Percentiles rank a stretch among this genome's conserved stretches.
phyloP scores from a whole-genome alignment of 208 protist species.

The Leishmania turanica region DNA sequence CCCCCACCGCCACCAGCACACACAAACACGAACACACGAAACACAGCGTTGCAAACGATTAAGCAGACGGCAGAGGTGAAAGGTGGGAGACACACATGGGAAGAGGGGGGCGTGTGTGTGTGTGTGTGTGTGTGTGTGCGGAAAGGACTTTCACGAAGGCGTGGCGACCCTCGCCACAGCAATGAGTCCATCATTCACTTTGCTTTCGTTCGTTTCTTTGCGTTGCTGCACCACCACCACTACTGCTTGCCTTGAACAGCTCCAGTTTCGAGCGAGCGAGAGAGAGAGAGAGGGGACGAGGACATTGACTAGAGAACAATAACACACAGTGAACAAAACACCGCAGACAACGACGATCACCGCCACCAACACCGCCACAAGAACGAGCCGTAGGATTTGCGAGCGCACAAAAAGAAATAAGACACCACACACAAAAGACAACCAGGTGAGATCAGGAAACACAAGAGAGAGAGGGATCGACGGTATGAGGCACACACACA shows the following conservation, averaged over 20 bases:
- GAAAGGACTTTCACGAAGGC: background rate
- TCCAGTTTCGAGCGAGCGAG: background rate
- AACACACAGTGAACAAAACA: background rate
- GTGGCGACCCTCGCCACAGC: background rate
- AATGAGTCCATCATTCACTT: too few relatives aligned
- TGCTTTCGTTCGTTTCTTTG: background rate
- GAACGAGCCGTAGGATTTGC: background rate
- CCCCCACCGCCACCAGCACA: background rate
- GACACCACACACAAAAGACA: background rate
- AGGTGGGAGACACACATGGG: background rate
- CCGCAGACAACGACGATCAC: background rate
- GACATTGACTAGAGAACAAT: background rate
- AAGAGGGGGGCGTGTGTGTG: background rate
- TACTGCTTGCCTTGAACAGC: background rate
- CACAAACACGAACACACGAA: background rate
- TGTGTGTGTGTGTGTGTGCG: fast-evolving
- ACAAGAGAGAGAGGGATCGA: background rate
- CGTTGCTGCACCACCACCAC: background rate
- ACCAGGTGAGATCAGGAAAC: background rate
- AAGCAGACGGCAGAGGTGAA: background rate
- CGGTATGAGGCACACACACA: background rate
- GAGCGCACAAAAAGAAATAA: background rate
- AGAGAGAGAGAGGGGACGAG: background rate
- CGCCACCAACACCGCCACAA: too few relatives aligned
- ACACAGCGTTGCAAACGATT: background rate